phyloP scores from a whole-genome alignment of 495 filamentous ascomycete species.

The Gamarada debralockiae region DNA sequence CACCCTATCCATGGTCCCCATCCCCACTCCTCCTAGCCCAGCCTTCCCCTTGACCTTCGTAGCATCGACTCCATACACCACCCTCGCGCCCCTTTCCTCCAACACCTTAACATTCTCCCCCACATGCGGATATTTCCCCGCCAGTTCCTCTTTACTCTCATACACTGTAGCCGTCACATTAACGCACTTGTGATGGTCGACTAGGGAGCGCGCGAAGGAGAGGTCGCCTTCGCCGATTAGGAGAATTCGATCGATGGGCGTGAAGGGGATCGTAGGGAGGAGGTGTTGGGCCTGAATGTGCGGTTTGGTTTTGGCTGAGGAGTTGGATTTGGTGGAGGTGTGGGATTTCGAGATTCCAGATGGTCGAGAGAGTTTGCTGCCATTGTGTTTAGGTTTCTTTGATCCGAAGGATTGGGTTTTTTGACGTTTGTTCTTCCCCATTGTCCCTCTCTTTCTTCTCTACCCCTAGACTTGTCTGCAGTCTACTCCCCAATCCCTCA shows the following conservation, averaged over 20 bases:
- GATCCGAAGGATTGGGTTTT: neutral
- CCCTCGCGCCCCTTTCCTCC: constrained; percentile 35
- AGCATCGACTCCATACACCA: constrained; percentile 73
- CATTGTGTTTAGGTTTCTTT: neutral
- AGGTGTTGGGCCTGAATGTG: constrained; percentile 30
- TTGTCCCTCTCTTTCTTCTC: neutral
- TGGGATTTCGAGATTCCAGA: constrained; percentile 10
- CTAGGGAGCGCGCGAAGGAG: constrained; percentile 76
- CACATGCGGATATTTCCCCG: constrained; percentile 75
- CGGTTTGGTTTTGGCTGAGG: constrained; percentile 23
- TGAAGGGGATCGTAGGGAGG: constrained; percentile 70
- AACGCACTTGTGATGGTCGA: constrained; percentile 64
- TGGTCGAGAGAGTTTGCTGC: neutral
- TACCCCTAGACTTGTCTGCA: too few relatives aligned
- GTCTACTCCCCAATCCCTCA: too few relatives aligned
- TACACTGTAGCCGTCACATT: constrained; percentile 54
- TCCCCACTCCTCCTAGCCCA: constrained; percentile 20
- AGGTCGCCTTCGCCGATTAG: constrained; percentile 94
- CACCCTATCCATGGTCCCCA: constrained; percentile 64
- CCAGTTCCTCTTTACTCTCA: constrained; percentile 44
- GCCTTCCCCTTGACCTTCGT: constrained; percentile 40
- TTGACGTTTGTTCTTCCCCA: constrained; percentile 14
- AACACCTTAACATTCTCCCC: constrained; percentile 55
- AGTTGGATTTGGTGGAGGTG: constrained; percentile 1
- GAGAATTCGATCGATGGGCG: constrained; percentile 65